Evolutionary conservation across 768 basidiomycete species (phyloP).

Genomic region (Suillus occidentalis): DNA sequence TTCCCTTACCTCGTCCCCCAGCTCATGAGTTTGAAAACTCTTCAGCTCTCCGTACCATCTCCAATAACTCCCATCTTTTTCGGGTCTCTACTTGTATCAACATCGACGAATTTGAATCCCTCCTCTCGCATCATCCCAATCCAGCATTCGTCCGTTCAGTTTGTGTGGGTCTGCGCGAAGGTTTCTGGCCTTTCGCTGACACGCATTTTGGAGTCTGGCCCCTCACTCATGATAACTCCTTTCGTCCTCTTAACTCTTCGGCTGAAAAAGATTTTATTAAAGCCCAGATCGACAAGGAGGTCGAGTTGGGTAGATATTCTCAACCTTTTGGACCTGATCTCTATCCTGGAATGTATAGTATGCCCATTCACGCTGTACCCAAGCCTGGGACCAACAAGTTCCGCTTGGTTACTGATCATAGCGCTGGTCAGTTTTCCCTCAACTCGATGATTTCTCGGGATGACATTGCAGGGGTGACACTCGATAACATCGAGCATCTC

Average conservation of each 20-base stretch:
- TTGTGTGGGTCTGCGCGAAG: slow-evolving; percentile 19
- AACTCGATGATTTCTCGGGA: no score
- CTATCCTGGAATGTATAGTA: slow-evolving; percentile 41
- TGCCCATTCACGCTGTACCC: slow-evolving; percentile 40
- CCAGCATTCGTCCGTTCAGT: slow-evolving; percentile 28
- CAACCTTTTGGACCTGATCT: slow-evolving; percentile 26
- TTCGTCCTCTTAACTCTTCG: background rate
- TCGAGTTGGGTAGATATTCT: slow-evolving; percentile 17
- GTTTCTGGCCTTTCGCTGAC: slow-evolving; percentile 34
- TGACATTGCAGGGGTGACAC: no score
- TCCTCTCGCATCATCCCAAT: slow-evolving; percentile 31
- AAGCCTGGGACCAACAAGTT: no score
- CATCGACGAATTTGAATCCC: slow-evolving; percentile 18
- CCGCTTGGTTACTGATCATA: no score
- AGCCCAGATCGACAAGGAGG: slow-evolving; percentile 17
- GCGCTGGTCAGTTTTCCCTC: no score
- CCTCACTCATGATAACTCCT: background rate
- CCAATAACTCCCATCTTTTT: slow-evolving; percentile 16
- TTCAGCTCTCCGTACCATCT: background rate
- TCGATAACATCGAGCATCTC: no score
- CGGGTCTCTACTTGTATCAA: slow-evolving; percentile 27
- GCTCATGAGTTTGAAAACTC: background rate
- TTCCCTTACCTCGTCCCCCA: background rate
- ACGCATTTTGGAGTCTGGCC: slow-evolving; percentile 6
- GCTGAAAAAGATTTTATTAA: slow-evolving; percentile 24